Base-by-base conservation (phyloP, 371 early-diverging fungal genomes). In the Zychaea mexicana region DNA sequence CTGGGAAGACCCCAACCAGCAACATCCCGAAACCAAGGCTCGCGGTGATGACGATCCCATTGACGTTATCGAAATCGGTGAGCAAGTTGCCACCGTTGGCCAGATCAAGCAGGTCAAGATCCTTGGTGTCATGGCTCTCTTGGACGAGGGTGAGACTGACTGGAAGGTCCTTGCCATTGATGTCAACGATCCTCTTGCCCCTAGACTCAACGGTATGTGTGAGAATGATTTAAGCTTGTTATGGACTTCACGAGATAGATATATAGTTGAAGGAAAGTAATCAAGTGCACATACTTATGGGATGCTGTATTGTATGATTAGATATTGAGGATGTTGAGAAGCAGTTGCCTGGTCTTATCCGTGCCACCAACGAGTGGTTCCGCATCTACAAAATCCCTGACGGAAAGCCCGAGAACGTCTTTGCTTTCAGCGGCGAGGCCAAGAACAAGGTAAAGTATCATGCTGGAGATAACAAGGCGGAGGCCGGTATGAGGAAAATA, bases 141-240 rank as follows among this genome's bases (percentile, higher is more conserved):
- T 98, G 60, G 98, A 98, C 77, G 94, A 95, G 70, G 92, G 91
- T 53, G 98, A 98, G 82, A 96, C 98, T 57, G 99, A 98, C 87
- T 98, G 98, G 98, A 98, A 98, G 85, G 85, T 98, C 32, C 85
- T 98, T 61, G 94, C 85, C 68, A 94, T 98, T 71, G 97, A 96
- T 73, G 82, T 89, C 60, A 92, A 88, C 66, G 99, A 98, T 74
- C 92, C 93, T 13, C 75, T 93, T 53, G 94, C 94, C 26, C 66
- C 87, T 61, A 90, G 94, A 74, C 75, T 98, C 57, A 94, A 96
- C 81, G 82, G 82, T 79, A 76, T 56, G 42, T 31, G 10, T 49
- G 24, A 32, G 36, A 39, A 55, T 31, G 45, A 45, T 17, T 32
- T 39, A 39, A 8, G 13, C 15, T 42, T 42, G n/a, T n/a, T n/a